Evolutionary conservation across 2,329 filamentous ascomycete genomes (phyloP), one percentile per base, ranked within the genome.

Genomic region (Pseudocercospora macadamiae): DNA sequence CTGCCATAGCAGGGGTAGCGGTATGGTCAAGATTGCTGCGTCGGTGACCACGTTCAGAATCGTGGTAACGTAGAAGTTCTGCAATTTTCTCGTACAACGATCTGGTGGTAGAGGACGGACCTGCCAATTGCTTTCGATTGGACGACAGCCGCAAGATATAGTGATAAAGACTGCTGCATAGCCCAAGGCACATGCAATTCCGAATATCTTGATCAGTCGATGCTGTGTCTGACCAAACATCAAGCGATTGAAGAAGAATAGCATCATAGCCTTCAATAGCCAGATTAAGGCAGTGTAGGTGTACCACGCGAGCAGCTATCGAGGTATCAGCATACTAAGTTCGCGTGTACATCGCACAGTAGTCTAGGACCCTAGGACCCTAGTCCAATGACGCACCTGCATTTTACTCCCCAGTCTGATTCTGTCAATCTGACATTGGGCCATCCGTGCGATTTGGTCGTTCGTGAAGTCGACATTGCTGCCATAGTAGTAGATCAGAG

Each of bases 21-120:
- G 74, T 18, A 74, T 68, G 7, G 57, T 42, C 16, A 76, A 64
- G 34, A 74, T 70, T 10, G 66, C 60, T 1, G 64, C 62, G 54
- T 75, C 71, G 21, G 73, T 76, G 21, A 68, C 23, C 19, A 73
- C 68, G 55, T 74, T 74, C 18, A 73, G 63, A 1, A 66, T 61
- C 18, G 67, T 68, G n/a, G 66, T 64, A 47, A 70, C 69, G 55
- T 70, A 66, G 55, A 73, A 68, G 54, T 61, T 61, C 32, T 54
- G 54, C 14, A 57, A 23, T 45, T 54, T 61, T 18, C 19, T 54
- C 5, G 67, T 68, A 59, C 72, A 74, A 32, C 65, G 59, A 23
- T 47, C 53, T 7, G 57, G 60, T 2, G 70, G 68, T 4, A 62
- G 55, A 12, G 71, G 71, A 0, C 55, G 10, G 23, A 73, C 65